Evolutionary conservation across 2,329 filamentous ascomycete species (phyloP).

Genomic region (Penicillium janthinellum): DNA sequence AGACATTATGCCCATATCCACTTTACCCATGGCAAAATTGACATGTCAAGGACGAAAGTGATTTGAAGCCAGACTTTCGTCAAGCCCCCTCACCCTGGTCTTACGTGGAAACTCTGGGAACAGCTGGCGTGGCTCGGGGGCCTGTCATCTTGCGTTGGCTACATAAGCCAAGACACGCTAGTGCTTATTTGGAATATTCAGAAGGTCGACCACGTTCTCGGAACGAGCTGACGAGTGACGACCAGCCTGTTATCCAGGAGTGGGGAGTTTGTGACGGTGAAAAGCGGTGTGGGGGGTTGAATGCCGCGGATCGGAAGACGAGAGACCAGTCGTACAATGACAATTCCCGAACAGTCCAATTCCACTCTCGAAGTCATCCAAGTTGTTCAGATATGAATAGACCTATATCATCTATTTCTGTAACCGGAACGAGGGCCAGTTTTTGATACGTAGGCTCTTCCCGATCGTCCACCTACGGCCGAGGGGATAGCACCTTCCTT

Average conservation of each 20-base stretch:
- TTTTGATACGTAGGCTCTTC: neutral
- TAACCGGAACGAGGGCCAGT: no score
- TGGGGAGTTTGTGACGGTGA: neutral
- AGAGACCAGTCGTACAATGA: neutral
- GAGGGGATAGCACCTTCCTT: neutral
- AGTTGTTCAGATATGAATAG: neutral
- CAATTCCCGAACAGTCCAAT: neutral
- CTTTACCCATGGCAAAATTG: constrained; percentile 3
- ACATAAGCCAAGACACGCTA: neutral
- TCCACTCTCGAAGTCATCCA: neutral
- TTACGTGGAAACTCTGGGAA: neutral
- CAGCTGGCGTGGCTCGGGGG: neutral
- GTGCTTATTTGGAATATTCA: neutral
- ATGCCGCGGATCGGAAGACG: neutral
- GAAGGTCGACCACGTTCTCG: neutral
- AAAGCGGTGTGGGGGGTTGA: neutral
- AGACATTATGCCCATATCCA: constrained; percentile 2
- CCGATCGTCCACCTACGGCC: neutral
- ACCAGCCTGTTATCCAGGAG: neutral
- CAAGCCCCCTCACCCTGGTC: neutral
- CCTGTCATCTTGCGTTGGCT: neutral
- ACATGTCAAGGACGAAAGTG: neutral
- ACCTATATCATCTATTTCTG: neutral
- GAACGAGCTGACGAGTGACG: neutral
- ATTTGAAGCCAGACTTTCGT: neutral